Conservation (phyloP, 306 rosid species). For the Trifolium fragiferum region DNA sequence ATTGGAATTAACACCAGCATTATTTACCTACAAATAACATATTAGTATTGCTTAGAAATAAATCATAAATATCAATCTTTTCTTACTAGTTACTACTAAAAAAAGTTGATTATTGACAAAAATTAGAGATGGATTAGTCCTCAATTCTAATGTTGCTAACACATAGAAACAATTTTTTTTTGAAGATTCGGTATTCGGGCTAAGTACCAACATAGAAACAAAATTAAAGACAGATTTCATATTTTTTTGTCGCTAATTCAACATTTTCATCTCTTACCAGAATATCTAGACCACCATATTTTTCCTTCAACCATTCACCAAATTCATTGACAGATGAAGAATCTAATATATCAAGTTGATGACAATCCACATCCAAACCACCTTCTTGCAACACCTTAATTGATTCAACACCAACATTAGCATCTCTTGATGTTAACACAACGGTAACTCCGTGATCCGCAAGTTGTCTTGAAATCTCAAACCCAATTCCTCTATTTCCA, state of each 20-base stretch:
- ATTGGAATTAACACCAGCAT: constrained; percentile 88
- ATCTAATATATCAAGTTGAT: constrained; percentile 86
- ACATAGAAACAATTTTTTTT: not conserved
- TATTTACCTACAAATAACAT: constrained; percentile 65
- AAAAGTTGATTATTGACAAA: too few species aligned
- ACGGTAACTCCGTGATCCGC: constrained; percentile 82
- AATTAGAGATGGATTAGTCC: not conserved
- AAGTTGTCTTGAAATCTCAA: constrained; percentile 81
- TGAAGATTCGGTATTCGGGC: too few species aligned
- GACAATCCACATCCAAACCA: constrained; percentile 72
- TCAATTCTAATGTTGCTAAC: not conserved
- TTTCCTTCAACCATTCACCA: constrained; percentile 73
- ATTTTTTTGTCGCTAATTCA: not conserved
- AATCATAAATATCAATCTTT: not conserved
- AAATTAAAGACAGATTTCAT: not conserved
- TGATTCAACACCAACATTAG: constrained; percentile 80
- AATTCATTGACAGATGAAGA: constrained; percentile 61
- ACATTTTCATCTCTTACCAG: constrained; percentile 54
- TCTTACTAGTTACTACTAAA: too few species aligned
- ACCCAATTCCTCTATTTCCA: constrained; percentile 93
- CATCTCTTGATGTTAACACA: constrained; percentile 80
- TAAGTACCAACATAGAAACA: too few species aligned
- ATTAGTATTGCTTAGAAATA: constrained; percentile 22
- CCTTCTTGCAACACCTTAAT: constrained; percentile 90
- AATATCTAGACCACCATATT: constrained; percentile 83